Base-by-base conservation (phyloP, 768 basidiomycete species). In the Gloeopeniophorella convolvens region DNA sequence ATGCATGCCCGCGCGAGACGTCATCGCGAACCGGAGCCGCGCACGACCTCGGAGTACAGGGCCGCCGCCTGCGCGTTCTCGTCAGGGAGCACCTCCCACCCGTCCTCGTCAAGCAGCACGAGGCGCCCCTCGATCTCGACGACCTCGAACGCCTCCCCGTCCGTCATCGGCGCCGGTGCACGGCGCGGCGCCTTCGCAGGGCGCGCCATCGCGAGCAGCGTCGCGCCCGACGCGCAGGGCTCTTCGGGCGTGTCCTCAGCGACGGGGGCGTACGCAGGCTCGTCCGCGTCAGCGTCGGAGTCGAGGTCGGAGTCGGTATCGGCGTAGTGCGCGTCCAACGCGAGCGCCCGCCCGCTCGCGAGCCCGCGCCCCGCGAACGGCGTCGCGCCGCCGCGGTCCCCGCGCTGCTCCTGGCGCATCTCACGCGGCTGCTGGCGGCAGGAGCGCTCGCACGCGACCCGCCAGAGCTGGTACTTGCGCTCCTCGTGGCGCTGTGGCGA, bases 31-130 rank as follows among this genome's bases (percentile, higher is more conserved):
- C n/a, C 31, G 24, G 2, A 13, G 24, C 47, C 47, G 35, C 52
- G 52, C 18, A 48, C 52, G 20, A 54, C 24, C 8, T 54, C 52
- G n/a, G 52, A 54, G 52, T 54, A 54, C 30, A 44, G 23, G 33
- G 28, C 4, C 6, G 30, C 48, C 13, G 5, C 35, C 36, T 34
- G 41, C 4, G 35, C 35, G n/a, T 27, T 37, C 36, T 54, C 47
- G 13, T 54, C 42, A 8, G 52, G 46, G 15, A 54, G 47, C 3
- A 54, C 48, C 26, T 54, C 52, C 52, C 52, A 54, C 1, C 52
- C 52, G 8, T 48, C 52, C 28, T 54, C 52, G 20, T 54, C 52
- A 28, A 54, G 46, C 21, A 47, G 42, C 18, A 54, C 52, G 35
- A 54, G 11, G n/a, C 36, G 42, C 5, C 52, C 52, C 24, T 48